phyloP scores from a whole-genome alignment of 2,329 filamentous ascomycete species.

The Apiospora hydei region DNA sequence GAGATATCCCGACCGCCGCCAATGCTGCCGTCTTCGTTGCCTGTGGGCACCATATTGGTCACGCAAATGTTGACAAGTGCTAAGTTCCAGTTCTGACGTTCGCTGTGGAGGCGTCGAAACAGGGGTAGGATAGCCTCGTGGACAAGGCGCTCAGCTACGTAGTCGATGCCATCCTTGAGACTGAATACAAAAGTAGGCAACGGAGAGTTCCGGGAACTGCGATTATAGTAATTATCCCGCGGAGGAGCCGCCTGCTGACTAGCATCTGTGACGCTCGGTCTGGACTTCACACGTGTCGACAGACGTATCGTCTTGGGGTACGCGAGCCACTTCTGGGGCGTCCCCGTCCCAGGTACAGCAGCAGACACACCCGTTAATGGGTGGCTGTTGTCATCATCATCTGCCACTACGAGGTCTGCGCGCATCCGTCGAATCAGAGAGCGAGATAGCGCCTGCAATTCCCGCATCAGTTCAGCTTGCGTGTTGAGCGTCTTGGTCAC shows the following conservation, averaged over 20 bases:
- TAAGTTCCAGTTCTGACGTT: constrained; percentile 77
- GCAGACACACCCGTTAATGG: constrained; percentile 38
- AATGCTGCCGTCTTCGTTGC: constrained; percentile 50
- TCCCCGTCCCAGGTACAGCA: constrained; percentile 36
- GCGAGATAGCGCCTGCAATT: constrained; percentile 71
- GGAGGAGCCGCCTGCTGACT: constrained; percentile 49
- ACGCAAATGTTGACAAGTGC: constrained; percentile 87
- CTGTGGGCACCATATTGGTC: constrained; percentile 77
- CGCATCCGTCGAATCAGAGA: constrained; percentile 83
- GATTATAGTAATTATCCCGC: constrained; percentile 66
- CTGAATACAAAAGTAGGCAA: constrained; percentile 79
- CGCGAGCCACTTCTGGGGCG: constrained; percentile 69
- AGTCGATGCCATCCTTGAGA: constrained; percentile 62
- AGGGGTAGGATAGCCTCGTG: constrained; percentile 72
- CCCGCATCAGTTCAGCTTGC: constrained; percentile 67
- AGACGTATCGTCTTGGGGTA: constrained; percentile 83
- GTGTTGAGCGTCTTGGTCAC: constrained; percentile 70
- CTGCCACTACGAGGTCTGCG: constrained; percentile 71
- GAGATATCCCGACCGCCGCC: constrained; percentile 77
- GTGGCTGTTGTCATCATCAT: constrained; percentile 25
- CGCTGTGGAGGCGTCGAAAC: constrained; percentile 76
- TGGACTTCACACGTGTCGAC: constrained; percentile 70
- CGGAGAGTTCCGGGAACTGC: constrained; percentile 77
- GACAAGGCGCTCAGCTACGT: constrained; percentile 73
- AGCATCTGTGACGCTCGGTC: constrained; percentile 47